Evolutionary conservation across 2,329 filamentous ascomycete genomes (phyloP), one percentile per base, ranked within the genome.

Genomic region (Botrytis tulipae): DNA sequence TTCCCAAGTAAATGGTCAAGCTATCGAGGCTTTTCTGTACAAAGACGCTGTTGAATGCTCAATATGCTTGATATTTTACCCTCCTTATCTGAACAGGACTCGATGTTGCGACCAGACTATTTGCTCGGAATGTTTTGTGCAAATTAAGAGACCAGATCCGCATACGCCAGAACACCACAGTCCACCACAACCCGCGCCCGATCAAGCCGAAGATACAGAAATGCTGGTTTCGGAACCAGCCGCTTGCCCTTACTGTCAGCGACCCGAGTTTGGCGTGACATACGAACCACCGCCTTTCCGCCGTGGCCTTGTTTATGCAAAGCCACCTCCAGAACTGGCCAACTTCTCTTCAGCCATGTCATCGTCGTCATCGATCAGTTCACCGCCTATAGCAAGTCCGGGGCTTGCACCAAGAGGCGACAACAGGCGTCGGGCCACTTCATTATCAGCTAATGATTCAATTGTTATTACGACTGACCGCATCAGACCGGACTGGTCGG

Each of bases 101-200:
- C 88, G 96, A 77, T 99, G 96, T 81, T 99, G 96, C 82, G 94
- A 97, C 79, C 96, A 99, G 81, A 87, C 93, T 9, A 98, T 99
- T 76, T 99, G 96, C 83, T 98, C 95, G 60, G 96, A 99, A 84
- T 99, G 96, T 82, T 99, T 99, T 80, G 96, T 99, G 6, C 96
- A 99, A 82, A 99, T 99, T 81, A 98, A 98, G 82, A 90, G 96
- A 60, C 91, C 94, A 6, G 95, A 99, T 76, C 95, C 94, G 16
- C 93, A 98, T 81, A 90, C 94, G 57, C 93, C 94, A 1, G 93
- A 97, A 59, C 85, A 80, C 59, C 77, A 78, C 59, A 78, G 80
- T 51, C 75, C 78, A 22, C 75, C 77, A 14, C 76, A 79, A 61
- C 74, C 78, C 62, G 71, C 75, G n/a, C 68, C 77, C 48, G 66